Evolutionary conservation across 768 basidiomycete genomes (phyloP).

Genomic region (Phaeotremella fagi): DNA sequence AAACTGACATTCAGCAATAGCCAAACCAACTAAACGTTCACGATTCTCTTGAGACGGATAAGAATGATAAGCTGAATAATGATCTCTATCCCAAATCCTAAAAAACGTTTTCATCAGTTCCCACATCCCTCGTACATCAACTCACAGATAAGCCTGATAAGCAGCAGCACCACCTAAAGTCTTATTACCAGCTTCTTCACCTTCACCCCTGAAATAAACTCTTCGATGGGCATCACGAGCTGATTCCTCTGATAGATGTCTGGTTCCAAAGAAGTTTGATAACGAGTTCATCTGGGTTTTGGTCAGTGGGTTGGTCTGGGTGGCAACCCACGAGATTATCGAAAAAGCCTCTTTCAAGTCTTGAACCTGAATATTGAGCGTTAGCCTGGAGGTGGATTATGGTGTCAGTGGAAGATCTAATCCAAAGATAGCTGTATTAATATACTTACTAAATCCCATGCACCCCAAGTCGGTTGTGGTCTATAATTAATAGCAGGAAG

Average conservation of each 20-base stretch:
- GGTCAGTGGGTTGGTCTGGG: not conserved
- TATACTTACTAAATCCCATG: slow-evolving; percentile 39
- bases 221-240: slow-evolving; percentile 41
- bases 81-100: slow-evolving; percentile 45
- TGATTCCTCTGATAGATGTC: slow-evolving; percentile 38
- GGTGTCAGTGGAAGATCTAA: not conserved
- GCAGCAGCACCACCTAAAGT: slow-evolving; percentile 45
- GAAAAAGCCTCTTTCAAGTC: slow-evolving; percentile 40
- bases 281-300: slow-evolving; percentile 32
- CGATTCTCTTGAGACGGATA: slow-evolving; percentile 39
- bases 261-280: slow-evolving; percentile 35
- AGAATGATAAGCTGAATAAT: slow-evolving; percentile 35
- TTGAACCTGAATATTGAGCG: slow-evolving; percentile 27
- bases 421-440: no score
- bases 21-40: slow-evolving; percentile 43
- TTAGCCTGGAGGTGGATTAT: slow-evolving; percentile 18
- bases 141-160: slow-evolving; percentile 46
- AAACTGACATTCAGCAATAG: slow-evolving; percentile 43
- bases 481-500: slow-evolving; percentile 28
- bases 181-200: slow-evolving; percentile 35
- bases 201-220: slow-evolving; percentile 35
- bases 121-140: not conserved
- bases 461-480: slow-evolving; percentile 33
- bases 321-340: slow-evolving; percentile 41
- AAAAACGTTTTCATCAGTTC: not conserved